Evolutionary conservation across 176 grass and related monocot species (phyloP).

Genomic region (Eleusine coracana): DNA sequence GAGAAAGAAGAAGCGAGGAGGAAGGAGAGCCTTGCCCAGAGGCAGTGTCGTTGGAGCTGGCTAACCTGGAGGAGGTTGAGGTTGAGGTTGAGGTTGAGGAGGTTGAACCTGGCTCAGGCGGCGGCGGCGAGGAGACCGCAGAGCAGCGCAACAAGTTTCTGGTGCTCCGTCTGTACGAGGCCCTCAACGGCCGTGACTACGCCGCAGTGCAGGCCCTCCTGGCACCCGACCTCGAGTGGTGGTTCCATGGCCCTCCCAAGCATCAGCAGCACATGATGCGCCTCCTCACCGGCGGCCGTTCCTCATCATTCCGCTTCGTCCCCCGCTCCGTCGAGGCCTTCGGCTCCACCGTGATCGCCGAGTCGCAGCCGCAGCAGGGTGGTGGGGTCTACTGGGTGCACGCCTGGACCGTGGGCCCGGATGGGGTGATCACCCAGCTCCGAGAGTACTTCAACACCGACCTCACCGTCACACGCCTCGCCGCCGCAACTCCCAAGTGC

Average conservation of each 20-base stretch:
- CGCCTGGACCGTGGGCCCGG: conserved; percentile 69
- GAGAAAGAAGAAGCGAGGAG: neutral
- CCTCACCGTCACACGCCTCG: conserved; percentile 80
- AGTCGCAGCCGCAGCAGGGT: conserved; percentile 28
- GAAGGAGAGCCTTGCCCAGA: too few relatives aligned
- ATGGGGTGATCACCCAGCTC: conserved; percentile 84
- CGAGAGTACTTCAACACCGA: conserved; percentile 95
- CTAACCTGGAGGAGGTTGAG: neutral
- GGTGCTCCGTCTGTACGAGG: conserved; percentile 78
- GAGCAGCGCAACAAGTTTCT: conserved; percentile 64
- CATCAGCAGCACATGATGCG: conserved; percentile 95
- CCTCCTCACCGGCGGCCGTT: conserved; percentile 47
- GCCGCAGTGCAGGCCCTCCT: conserved; percentile 62
- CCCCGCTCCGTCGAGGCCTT: conserved; percentile 55
- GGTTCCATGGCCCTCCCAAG: conserved; percentile 91
- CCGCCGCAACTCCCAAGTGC: conserved; percentile 22
- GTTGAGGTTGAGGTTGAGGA: too few relatives aligned
- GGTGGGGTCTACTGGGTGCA: conserved; percentile 67
- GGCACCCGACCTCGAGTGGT: conserved; percentile 83
- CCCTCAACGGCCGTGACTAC: conserved; percentile 57
- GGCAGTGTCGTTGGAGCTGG: conserved; percentile 29
- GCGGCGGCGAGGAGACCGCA: conserved; percentile 14
- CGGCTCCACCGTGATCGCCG: conserved; percentile 76
- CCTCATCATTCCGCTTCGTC: conserved; percentile 52
- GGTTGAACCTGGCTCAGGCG: too few relatives aligned